phyloP scores from a whole-genome alignment of 2,329 filamentous ascomycete genomes.

The Plenodomus biglobosus region DNA sequence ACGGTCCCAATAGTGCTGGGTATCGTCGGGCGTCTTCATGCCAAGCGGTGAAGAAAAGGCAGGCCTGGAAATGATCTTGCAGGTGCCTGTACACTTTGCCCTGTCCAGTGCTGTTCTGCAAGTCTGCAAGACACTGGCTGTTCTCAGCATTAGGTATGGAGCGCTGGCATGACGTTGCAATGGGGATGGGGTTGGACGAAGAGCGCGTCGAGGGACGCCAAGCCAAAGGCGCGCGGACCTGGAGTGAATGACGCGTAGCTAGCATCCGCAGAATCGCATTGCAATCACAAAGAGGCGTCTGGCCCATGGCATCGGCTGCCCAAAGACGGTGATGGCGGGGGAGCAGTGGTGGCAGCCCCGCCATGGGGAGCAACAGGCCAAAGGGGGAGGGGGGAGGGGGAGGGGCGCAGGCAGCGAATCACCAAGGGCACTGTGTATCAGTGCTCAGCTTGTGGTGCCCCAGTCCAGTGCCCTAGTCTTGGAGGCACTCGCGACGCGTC shows the following conservation, averaged over 20 bases:
- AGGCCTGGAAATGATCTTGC: no score
- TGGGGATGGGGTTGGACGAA: no score
- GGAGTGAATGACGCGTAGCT: slow-evolving; percentile 6
- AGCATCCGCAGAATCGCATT: neutral
- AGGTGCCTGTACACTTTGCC: no score
- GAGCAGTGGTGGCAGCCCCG: slow-evolving; percentile 19
- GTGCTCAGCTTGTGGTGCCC: slow-evolving; percentile 21
- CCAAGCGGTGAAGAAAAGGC: slow-evolving; percentile 73
- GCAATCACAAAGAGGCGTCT: no score
- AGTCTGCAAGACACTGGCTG: slow-evolving; percentile 50
- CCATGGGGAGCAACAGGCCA: slow-evolving; percentile 16
- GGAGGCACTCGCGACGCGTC: slow-evolving; percentile 32
- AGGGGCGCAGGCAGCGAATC: slow-evolving; percentile 23
- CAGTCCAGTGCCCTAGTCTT: no score
- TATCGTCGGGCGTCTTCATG: slow-evolving; percentile 56
- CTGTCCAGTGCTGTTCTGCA: slow-evolving; percentile 55
- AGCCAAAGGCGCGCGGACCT: slow-evolving; percentile 2
- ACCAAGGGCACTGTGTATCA: no score
- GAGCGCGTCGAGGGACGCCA: slow-evolving; percentile 10
- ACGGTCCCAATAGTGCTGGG: slow-evolving; percentile 76
- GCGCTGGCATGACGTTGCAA: slow-evolving; percentile 21
- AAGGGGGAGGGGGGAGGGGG: no score
- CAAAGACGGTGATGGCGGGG: neutral
- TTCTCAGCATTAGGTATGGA: slow-evolving; percentile 71
- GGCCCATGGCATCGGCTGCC: no score